phyloP scores from a whole-genome alignment of 495 filamentous ascomycete genomes.

The Penicillium arizonense region DNA sequence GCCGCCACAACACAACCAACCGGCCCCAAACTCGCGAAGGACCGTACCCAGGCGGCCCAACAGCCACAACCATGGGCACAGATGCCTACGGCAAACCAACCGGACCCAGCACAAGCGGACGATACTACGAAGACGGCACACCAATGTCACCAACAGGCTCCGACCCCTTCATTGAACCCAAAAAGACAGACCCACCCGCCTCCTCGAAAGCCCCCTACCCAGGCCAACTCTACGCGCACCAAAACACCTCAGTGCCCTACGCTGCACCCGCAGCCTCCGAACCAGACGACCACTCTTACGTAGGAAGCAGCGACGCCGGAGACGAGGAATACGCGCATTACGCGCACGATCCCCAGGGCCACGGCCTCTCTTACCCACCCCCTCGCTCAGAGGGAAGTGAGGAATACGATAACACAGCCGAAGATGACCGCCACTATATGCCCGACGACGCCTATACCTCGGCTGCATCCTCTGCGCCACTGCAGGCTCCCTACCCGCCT shows the following conservation, averaged over 20 bases:
- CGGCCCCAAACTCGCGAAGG: conserved; percentile 50
- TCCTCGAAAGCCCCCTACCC: conserved; percentile 32
- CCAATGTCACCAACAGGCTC: conserved; percentile 53
- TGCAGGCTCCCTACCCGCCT: conserved; percentile 30
- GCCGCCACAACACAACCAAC: conserved; percentile 54
- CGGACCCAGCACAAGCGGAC: conserved; percentile 25
- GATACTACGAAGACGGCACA: conserved; percentile 43
- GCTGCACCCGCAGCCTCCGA: conserved; percentile 34
- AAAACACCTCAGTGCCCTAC: conserved; percentile 31
- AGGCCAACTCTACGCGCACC: conserved; percentile 47
- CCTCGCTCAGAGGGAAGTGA: conserved; percentile 50
- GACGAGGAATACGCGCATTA: conserved; percentile 59
- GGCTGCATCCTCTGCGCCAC: conserved; percentile 27
- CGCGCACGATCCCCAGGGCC: conserved; percentile 44
- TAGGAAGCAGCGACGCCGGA: conserved; percentile 49
- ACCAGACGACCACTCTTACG: conserved; percentile 51
- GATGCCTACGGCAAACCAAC: conserved; percentile 24
- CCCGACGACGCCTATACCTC: conserved; percentile 46
- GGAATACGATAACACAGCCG: conserved; percentile 52
- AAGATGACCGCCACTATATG: conserved; percentile 45
- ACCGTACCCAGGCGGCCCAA: conserved; percentile 33
- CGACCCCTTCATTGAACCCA: conserved; percentile 54
- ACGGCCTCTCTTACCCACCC: conserved; percentile 36
- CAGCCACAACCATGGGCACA: conserved; percentile 21
- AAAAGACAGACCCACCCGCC: conserved; percentile 18